Base-by-base conservation (phyloP, 140 eudicot species). In the Bidens hawaiensis region DNA sequence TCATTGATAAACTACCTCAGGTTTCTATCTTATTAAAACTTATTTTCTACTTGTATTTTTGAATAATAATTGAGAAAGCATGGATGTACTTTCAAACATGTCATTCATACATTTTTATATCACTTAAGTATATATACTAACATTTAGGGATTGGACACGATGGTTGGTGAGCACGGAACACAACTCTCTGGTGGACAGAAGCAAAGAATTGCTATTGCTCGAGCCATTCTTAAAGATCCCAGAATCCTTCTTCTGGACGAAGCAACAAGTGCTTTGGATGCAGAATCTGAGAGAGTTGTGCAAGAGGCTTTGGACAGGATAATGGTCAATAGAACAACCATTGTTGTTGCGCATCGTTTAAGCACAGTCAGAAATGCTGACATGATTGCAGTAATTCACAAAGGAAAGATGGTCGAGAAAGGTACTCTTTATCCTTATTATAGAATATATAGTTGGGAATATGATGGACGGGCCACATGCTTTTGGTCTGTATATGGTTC, bases 81-180 rank as follows among this genome's bases (percentile, higher is more conserved):
- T 3, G 41, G 41, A 1, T 36, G 43, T 4, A 47, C 53, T 47
- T 17, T 6, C 22, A 17, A 19, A 1, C 5, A 10, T 9, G 42
- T 14, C 42, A 34, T 34, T 47, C 13, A 5, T 10, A 17, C 9
- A n/a, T n/a, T n/a, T n/a, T n/a, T n/a, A n/a, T n/a, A n/a, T n/a
- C n/a, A n/a, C n/a, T n/a, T n/a, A n/a, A n/a, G n/a, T n/a, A n/a
- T n/a, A n/a, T n/a, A n/a, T 48, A 8, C 8, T 2, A 26, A 27
- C 19, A 41, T 67, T n/a, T 45, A 86, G 96, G 96, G 96, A 60
- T 69, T 88, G 6, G 94, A 88, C 75, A 79, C 85, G 15, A 79
- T 82, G 84, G 96, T 88, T 45, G 96, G 96, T 25, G 96, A 88
- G 73, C 94, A 88, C 70, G 96, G 96, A 50, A 88, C 90, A 49